These are phyloP conservation scores for Hansenula sp. DNA, from an alignment of 1,139 yeast genomes.

Conservation along the genomic window DNA sequence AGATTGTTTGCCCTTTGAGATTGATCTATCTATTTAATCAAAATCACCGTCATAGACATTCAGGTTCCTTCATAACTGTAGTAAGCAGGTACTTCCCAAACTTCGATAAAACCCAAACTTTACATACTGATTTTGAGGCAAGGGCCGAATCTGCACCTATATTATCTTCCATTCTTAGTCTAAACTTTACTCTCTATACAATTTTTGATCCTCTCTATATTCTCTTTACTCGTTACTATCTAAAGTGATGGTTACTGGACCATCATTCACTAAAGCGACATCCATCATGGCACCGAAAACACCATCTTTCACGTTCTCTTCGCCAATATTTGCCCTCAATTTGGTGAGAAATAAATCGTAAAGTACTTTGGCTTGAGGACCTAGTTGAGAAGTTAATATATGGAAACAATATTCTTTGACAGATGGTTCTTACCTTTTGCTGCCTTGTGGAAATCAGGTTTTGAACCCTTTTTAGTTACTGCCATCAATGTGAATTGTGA, in stretches of 20 bases:
- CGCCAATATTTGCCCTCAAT: constrained; percentile 52
- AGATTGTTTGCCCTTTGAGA: too few relatives aligned
- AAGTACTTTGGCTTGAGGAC: constrained; percentile 60
- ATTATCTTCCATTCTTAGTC: too few relatives aligned
- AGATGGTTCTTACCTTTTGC: constrained; percentile 49
- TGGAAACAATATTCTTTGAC: neutral
- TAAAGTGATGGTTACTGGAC: constrained; percentile 35
- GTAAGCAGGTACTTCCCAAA: too few relatives aligned
- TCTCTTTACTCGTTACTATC: constrained; percentile 23
- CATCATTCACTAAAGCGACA: constrained; percentile 75
- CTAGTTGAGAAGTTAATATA: constrained; percentile 8
- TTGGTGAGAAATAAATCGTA: constrained; percentile 57
- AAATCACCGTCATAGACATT: too few relatives aligned
- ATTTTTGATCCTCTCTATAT: too few relatives aligned
- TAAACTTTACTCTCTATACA: too few relatives aligned
- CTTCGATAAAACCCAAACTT: too few relatives aligned
- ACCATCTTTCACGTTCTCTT: constrained; percentile 73
- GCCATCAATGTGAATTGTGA: constrained; percentile 91
- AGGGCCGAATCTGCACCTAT: too few relatives aligned
- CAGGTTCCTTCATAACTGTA: too few relatives aligned
- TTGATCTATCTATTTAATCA: too few relatives aligned
- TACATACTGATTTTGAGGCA: too few relatives aligned
- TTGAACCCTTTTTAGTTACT: constrained; percentile 79
- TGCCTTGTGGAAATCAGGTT: constrained; percentile 90
- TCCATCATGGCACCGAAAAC: constrained; percentile 98